Evolutionary conservation across 1,284 basidiomycete species (phyloP).

Genomic region (Mrakiaceae sp.): DNA sequence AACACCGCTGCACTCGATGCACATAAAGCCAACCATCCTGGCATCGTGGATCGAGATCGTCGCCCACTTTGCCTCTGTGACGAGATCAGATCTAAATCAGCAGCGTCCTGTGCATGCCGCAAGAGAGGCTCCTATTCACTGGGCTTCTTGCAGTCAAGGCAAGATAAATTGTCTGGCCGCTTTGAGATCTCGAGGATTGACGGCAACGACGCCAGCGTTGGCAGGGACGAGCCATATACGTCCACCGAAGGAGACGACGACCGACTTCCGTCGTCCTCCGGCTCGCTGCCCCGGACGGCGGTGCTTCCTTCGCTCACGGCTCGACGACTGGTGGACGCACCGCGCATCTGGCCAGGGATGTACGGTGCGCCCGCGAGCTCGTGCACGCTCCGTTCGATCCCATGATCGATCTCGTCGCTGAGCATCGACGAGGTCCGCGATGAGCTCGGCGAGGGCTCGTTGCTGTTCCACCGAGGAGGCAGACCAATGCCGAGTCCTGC

Average conservation of each 20-base stretch:
- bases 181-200: slow-evolving; percentile 8
- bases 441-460: background rate
- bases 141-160: slow-evolving; percentile 13
- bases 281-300: background rate
- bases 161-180: slow-evolving; percentile 1
- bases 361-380: slow-evolving; percentile 3
- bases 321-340: background rate
- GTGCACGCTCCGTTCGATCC: slow-evolving; percentile 7
- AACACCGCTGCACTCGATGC: slow-evolving; percentile 10
- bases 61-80: slow-evolving; percentile 9
- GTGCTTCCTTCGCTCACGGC: slow-evolving; percentile 10
- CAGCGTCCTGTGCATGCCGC: too few relatives aligned
- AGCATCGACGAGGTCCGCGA: background rate
- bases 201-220: background rate
- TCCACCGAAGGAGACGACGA: too few relatives aligned
- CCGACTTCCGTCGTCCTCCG: background rate
- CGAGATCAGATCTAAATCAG: too few relatives aligned
- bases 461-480: background rate
- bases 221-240: too few relatives aligned
- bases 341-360: background rate
- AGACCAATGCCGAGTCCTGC: too few relatives aligned
- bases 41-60: slow-evolving; percentile 11
- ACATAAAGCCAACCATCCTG: slow-evolving; percentile 7
- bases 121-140: background rate
- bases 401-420: background rate